Percentiles rank a stretch among this genome's conserved stretches.
These are phyloP conservation scores for Rhizodiscina lignyota DNA, from an alignment of 495 filamentous ascomycete genomes.

Conservation along the genomic window DNA sequence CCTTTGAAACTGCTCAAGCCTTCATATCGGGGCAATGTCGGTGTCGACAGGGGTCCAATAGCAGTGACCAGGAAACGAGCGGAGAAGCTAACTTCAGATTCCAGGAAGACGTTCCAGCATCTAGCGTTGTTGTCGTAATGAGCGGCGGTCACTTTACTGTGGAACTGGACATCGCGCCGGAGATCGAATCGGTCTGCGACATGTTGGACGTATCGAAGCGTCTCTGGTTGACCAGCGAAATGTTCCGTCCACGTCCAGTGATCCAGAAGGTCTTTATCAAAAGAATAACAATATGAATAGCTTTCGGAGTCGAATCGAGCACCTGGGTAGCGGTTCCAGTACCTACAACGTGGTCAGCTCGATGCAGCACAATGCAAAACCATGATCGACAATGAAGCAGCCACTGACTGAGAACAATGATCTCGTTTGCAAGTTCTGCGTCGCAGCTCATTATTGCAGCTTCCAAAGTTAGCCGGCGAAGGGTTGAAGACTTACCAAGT, in stretches of 20 bases:
- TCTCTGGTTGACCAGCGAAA: neutral
- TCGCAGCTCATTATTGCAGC: too few relatives aligned
- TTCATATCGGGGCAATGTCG: neutral
- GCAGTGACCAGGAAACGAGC: neutral
- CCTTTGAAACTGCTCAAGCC: too few relatives aligned
- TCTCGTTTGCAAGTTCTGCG: too few relatives aligned
- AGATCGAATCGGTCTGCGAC: neutral
- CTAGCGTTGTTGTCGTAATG: too few relatives aligned
- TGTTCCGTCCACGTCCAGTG: neutral
- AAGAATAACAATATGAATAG: neutral
- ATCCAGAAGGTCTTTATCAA: neutral
- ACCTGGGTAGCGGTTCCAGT: constrained; percentile 7
- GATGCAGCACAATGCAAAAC: too few relatives aligned
- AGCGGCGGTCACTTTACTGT: too few relatives aligned
- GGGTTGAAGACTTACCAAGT: too few relatives aligned
- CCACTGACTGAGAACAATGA: too few relatives aligned
- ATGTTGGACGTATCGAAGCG: neutral
- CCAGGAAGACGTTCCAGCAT: neutral
- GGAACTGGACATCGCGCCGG: too few relatives aligned
- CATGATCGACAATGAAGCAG: too few relatives aligned
- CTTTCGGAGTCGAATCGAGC: neutral
- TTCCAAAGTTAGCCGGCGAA: too few relatives aligned
- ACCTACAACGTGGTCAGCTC: too few relatives aligned
- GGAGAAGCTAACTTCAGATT: neutral
- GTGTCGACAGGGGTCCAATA: neutral